phyloP scores from a whole-genome alignment of 129 eudicot species.

The Solidago caesia region DNA sequence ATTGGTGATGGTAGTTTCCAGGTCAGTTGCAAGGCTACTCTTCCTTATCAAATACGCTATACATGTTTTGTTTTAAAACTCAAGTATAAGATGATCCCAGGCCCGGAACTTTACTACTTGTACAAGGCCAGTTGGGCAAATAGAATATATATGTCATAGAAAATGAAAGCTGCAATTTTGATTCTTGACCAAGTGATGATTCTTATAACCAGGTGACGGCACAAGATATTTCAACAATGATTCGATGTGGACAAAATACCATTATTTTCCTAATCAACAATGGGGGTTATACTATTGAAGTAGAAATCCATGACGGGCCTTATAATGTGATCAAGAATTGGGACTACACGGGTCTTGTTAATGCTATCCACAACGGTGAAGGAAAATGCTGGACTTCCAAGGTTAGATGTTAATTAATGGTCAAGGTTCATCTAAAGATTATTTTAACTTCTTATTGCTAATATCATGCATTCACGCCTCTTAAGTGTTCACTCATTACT shows the following conservation, averaged over 20 bases:
- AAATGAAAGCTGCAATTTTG: neutral
- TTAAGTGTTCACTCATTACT: no score
- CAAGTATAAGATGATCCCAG: neutral
- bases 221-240: conserved; percentile 36
- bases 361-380: conserved; percentile 77
- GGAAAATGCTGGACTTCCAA: conserved; percentile 89
- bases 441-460: neutral
- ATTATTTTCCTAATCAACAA: conserved; percentile 65
- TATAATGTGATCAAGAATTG: conserved; percentile 91
- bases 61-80: neutral
- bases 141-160: neutral
- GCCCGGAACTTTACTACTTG: neutral
- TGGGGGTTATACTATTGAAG: conserved; percentile 95
- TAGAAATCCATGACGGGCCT: conserved; percentile 95
- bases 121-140: neutral
- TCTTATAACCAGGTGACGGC: conserved; percentile 41
- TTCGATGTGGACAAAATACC: conserved; percentile 30
- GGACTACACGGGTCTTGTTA: conserved; percentile 79
- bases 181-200: neutral
- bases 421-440: no score
- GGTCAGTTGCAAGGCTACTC: conserved; percentile 35
- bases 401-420: conserved; percentile 34
- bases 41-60: neutral
- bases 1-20: conserved; percentile 97
- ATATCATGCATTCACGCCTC: no score